Base-by-base conservation (phyloP, 2,329 filamentous ascomycete species). In the Cytospora chrysosperma region DNA sequence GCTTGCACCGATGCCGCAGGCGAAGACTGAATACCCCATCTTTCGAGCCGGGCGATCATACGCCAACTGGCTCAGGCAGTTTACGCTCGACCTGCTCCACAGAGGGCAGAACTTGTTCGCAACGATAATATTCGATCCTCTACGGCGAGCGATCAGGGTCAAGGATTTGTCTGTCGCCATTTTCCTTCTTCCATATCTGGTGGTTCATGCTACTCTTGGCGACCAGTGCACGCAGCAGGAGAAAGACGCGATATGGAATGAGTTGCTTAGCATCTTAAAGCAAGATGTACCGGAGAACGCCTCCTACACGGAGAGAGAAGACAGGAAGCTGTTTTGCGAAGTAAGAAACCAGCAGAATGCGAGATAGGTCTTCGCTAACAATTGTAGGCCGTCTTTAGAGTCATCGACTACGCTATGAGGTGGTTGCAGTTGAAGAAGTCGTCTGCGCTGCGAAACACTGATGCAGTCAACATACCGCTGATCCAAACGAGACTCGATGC, bases 351-450 rank as follows among this genome's bases (percentile, higher is more conserved):
- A 5, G 21, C 13, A 28, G 1, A 4, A 26, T 69, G 19, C 7
- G 24, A 32, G 7, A 9, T 30, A 13, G 37, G n/a, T 27, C 53
- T 66, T 65, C 63, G 56, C 68, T 71, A 56, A 72, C 67, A 40
- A 57, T 58, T 37, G 26, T 62, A 95, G 90, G 92, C 90, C 62
- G 88, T 97, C 2, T 99, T 99, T 74, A 86, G 89, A 54, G 86
- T 96, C 4, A 82, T 99, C 0, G 96, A 99, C 74, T 98, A 99
- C 74, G 85, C 94, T 65, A 93, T 92, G 72, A 85, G 89, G 67
- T 99, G 94, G 93, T 79, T 96, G 27, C 92, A 97, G 70, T 86
- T 89, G 60, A 96, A 92, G 74, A 85, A 86, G 59, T 69, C 72
- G 12, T 68, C 72, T 26, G 69, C 69, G 9, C 71, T 70, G 9